These are phyloP conservation scores for Nidularia pulvinata DNA, from an alignment of 768 basidiomycete genomes.

Conservation along the genomic window DNA sequence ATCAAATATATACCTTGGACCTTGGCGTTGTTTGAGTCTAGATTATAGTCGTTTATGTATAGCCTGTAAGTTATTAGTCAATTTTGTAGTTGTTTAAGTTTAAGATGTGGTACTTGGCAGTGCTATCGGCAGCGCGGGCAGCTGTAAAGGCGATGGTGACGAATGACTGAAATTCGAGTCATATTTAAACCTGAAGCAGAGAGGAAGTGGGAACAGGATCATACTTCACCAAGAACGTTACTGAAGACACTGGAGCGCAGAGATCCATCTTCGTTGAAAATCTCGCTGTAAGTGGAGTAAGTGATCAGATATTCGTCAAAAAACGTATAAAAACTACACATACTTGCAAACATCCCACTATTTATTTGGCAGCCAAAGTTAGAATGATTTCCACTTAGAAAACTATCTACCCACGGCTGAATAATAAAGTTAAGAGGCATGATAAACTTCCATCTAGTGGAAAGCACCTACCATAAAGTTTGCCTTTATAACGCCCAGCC, in stretches of 20 bases:
- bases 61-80: slow-evolving; percentile 5
- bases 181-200: not conserved
- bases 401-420: slow-evolving; percentile 3
- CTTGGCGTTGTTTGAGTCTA: slow-evolving; percentile 49
- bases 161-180: slow-evolving; percentile 4
- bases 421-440: not conserved
- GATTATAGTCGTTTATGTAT: slow-evolving; percentile 47
- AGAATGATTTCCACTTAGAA: not conserved
- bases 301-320: not conserved
- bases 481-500: slow-evolving; percentile 44
- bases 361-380: not conserved
- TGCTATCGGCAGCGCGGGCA: slow-evolving; percentile 46
- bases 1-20: slow-evolving; percentile 18
- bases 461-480: slow-evolving; percentile 31
- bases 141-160: slow-evolving; percentile 51
- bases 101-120: slow-evolving; percentile 38
- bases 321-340: slow-evolving; percentile 1
- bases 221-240: slow-evolving; percentile 44
- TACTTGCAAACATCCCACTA: slow-evolving; percentile 46
- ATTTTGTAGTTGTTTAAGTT: not conserved
- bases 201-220: no score
- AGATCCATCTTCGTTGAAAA: slow-evolving; percentile 51
- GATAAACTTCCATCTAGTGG: not conserved
- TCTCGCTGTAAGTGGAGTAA: slow-evolving; percentile 31
- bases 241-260: slow-evolving; percentile 45